These are phyloP conservation scores for Aplosporella prunicola DNA, from an alignment of 2,329 filamentous ascomycete genomes.

Conservation along the genomic window DNA sequence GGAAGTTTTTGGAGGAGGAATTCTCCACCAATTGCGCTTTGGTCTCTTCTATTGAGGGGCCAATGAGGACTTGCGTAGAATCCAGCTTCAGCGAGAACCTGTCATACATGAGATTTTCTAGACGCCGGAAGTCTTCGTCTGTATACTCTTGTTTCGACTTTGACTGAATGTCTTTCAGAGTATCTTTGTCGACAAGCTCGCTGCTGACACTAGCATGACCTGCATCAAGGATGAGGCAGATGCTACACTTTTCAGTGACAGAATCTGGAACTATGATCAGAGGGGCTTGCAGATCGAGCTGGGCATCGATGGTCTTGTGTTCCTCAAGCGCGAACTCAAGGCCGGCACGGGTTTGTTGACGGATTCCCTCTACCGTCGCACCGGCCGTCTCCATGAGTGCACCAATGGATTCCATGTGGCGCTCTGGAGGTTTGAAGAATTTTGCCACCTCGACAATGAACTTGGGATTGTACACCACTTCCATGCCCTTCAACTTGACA, in stretches of 20 bases:
- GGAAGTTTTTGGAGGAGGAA: slow-evolving; percentile 61
- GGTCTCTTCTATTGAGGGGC: slow-evolving; percentile 83
- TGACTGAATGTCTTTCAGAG: slow-evolving; percentile 76
- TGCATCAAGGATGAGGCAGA: slow-evolving; percentile 89
- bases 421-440: slow-evolving; percentile 92
- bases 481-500: slow-evolving; percentile 86
- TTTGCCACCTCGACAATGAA: slow-evolving; percentile 84
- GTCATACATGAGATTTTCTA: slow-evolving; percentile 96
- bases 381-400: slow-evolving; percentile 93
- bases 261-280: slow-evolving; percentile 94
- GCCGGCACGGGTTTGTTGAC: slow-evolving; percentile 90
- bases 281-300: slow-evolving; percentile 89
- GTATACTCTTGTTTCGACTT: slow-evolving; percentile 84
- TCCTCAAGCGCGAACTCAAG: slow-evolving; percentile 94
- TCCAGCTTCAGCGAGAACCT: slow-evolving; percentile 88
- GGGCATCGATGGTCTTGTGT: slow-evolving; percentile 95
- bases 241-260: slow-evolving; percentile 68
- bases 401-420: slow-evolving; percentile 96
- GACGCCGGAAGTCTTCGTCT: slow-evolving; percentile 75
- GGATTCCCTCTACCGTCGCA: slow-evolving; percentile 86
- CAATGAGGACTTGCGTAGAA: slow-evolving; percentile 91
- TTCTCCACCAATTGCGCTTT: slow-evolving; percentile 67
- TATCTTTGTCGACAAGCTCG: slow-evolving; percentile 85
- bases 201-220: slow-evolving; percentile 93
- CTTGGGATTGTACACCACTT: slow-evolving; percentile 94